Evolutionary conservation across 2,329 filamentous ascomycete genomes (phyloP), one percentile per base, ranked within the genome.

Genomic region (Sarocladiaceae sp.): DNA sequence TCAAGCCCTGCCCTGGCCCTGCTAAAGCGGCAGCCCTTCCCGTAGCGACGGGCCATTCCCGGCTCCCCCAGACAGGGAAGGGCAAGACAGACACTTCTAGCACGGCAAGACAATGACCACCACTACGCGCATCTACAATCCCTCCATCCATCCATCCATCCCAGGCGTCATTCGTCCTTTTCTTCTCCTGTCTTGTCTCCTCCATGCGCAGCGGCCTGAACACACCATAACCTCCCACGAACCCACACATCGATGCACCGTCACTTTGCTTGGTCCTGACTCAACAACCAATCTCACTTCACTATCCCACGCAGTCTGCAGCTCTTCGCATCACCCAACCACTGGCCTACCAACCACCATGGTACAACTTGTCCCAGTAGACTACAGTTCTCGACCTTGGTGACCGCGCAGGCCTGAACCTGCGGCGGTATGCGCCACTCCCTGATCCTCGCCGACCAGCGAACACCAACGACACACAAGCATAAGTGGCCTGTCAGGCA

Each of bases 131-230:
- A 41, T 24, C 37, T 12, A 41, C 37, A 27, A 13, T 11, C 37
- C 26, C 29, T 41, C 26, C 37, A 41, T 24, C 37, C 37, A 29
- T 41, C 21, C 37, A 11, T 29, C 24, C 11, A 27, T 29, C 24
- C n/a, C 37, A 41, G 21, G 26, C 37, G 37, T 41, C 37, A 41
- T 41, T 41, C 24, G 34, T 4, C 34, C 20, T 15, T n/a, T n/a
- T n/a, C n/a, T n/a, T 41, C 37, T 15, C 37, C 23, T 41, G 23
- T 41, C 6, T 18, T 11, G 37, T 16, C 23, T 27, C n/a, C 37
- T 29, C 29, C 20, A 43, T 43, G 40, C 40, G 40, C 40, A 26
- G 40, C 40, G 40, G 40, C 40, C 40, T 43, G 40, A 43, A 32
- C 40, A 43, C 40, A 43, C 40, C 40, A 43, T 33, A 26, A 43